Base-by-base conservation (phyloP, 2,329 filamentous ascomycete species). In the Fusarium nygamai region DNA sequence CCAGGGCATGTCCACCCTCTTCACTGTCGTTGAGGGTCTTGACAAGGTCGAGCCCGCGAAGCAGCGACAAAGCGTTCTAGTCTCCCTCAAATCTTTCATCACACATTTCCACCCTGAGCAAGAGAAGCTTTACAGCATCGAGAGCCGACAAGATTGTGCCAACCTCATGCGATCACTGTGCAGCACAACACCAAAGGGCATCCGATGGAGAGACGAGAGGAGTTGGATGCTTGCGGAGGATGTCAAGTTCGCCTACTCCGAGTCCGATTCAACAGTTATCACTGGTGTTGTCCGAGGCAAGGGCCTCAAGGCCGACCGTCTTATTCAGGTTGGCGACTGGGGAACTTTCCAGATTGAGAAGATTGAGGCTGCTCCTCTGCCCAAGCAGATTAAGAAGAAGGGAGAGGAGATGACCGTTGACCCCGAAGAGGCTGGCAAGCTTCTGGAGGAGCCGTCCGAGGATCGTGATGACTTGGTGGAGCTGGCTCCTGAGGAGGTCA, bases 181-280 rank as follows among this genome's bases (percentile, higher is more conserved):
- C 86, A 98, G 92, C 73, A 94, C 93, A 41, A 95, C 93, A 48
- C 96, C 96, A 17, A 98, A 97, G 85, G 96, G 96, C 2, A 90
- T 99, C n/a, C 87, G 92, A 72, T 99, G 96, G 96, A 91, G 96
- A 77, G 96, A 99, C 60, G 94, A 98, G 74, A 90, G 96, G 76
- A 97, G 95, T 78, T 99, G 96, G 94, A 94, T 99, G 92, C 85
- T 98, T 65, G 90, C 96, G 9, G 96, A 99, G 74, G 89, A 95
- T 34, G 86, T 98, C 61, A 85, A 89, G 76, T 97, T 95, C 88
- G 88, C 90, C 17, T 87, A 89, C 34, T 86, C 84, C 9, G 87
- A 87, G 17, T 86, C 87, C 3, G 87, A 89, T n/a, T 85, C 91
- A 47, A 93, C 94, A 14, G 85, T 95, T 13, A 81, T 99, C 47